Base-by-base conservation (phyloP, 2,329 filamentous ascomycete genomes). In the Coniella vitis region DNA sequence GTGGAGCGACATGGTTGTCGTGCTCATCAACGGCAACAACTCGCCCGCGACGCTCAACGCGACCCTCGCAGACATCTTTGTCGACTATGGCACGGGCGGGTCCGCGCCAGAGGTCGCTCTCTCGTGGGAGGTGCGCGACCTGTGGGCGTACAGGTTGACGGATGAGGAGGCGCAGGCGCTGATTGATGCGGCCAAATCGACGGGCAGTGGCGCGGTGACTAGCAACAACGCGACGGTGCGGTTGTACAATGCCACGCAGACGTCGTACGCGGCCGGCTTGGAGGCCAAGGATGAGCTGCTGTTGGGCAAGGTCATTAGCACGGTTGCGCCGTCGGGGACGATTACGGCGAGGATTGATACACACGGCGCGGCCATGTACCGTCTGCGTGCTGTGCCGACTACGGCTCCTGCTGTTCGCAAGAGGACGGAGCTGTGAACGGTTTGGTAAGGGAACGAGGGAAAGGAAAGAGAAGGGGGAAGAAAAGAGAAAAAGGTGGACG, bases 61-160 rank as follows among this genome's bases (percentile, higher is more conserved):
- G 16, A 71, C 72, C 1, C 66, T 78, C 3, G 63, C 63, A 17
- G 75, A 79, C 36, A 72, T 80, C 47, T 79, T 79, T 60, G 60
- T 72, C 42, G 71, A 75, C 52, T 62, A 64, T 32, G 70, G 71
- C 4, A 65, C 66, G 0, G 62, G 60, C 1, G 69, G 68, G 20
- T 69, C 69, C 1, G 70, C 70, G 0, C 50, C 60, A 1, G 64
- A 75, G 58, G 59, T 70, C 0, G 57, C 63, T 20, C 60, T 68
- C 53, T 63, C 61, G 0, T 80, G 74, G 74, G 74, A 77, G 52
- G 62, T 79, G 5, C 72, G 71, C 41, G 75, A 80, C 57, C 63
- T 80, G 1, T 79, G 76, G 76, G 74, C 68, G 4, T 71, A 73
- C 52, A 64, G 76, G n/a, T 77, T 81, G 73, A 64, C 60, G 17